These are phyloP conservation scores for Phoma herbarum DNA, from an alignment of 2,329 filamentous ascomycete genomes.

Conservation along the genomic window DNA sequence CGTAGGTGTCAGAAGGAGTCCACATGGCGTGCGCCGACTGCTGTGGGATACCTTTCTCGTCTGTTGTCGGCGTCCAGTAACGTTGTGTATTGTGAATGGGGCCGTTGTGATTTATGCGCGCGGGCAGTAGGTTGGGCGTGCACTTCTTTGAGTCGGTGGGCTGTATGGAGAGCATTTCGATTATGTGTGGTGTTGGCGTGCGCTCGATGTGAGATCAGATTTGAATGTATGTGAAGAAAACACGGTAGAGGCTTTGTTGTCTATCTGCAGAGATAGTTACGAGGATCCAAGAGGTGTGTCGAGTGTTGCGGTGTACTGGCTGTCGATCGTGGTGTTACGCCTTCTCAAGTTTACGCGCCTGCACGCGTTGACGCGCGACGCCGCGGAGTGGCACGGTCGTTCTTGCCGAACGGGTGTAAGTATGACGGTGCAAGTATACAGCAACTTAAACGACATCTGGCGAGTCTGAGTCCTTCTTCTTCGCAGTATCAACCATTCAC, in stretches of 20 bases:
- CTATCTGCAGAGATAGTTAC: too few species aligned
- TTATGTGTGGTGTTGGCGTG: not conserved
- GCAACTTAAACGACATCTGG: not conserved
- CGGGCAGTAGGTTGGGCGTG: constrained; percentile 79
- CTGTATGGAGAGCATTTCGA: constrained; percentile 57
- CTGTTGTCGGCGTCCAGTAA: constrained; percentile 73
- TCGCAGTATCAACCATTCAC: too few species aligned
- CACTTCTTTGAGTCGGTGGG: constrained; percentile 50
- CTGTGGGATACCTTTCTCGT: constrained; percentile 54
- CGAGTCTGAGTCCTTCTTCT: not conserved
- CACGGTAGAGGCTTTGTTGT: too few species aligned
- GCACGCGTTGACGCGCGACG: constrained; percentile 25
- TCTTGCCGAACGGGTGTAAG: constrained; percentile 2
- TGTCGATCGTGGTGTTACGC: not conserved
- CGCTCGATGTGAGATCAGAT: too few species aligned
- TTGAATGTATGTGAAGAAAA: too few species aligned
- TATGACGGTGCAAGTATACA: constrained; percentile 7
- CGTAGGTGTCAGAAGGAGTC: not conserved
- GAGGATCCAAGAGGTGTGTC: too few species aligned
- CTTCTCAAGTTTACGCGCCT: constrained; percentile 10
- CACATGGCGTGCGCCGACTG: too few species aligned
- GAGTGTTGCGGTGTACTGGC: too few species aligned
- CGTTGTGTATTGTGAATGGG: constrained; percentile 68
- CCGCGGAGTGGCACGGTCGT: constrained; percentile 15
- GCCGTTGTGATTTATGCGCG: constrained; percentile 80